Percentiles rank a stretch among this genome's conserved stretches.
Conservation (phyloP, 305 asterid genomes). For the Fraxinus xanthoxyloides region DNA sequence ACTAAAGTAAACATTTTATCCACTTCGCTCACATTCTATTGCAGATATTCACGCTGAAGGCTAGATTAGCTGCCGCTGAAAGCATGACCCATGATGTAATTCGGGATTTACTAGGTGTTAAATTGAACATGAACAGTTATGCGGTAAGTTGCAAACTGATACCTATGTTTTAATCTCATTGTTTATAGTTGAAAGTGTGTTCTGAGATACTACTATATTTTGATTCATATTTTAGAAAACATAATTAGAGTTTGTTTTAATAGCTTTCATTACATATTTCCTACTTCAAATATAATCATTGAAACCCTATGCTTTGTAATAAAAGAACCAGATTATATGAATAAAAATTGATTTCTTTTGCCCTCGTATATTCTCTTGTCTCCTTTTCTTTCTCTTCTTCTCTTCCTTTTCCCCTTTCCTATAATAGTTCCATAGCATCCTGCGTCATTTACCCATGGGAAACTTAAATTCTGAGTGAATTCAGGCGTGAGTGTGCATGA, state of each 20-base stretch:
- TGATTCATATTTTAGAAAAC: not conserved
- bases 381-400: not conserved
- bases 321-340: not conserved
- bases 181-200: slow-evolving; percentile 1
- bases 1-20: slow-evolving; percentile 11
- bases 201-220: not conserved
- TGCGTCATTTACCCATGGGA: slow-evolving; percentile 1
- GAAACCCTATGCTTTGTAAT: not conserved
- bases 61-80: slow-evolving; percentile 86
- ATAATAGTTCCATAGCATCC: not conserved
- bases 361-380: not conserved
- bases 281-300: not conserved
- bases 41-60: slow-evolving; percentile 90
- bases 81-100: slow-evolving; percentile 99
- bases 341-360: not conserved
- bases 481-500: not conserved
- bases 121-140: slow-evolving; percentile 82
- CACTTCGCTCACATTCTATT: slow-evolving; percentile 18
- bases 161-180: not conserved
- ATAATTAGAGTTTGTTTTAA: not conserved
- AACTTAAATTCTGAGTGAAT: slow-evolving; percentile 7
- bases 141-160: slow-evolving; percentile 55
- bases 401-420: not conserved
- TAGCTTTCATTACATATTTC: not conserved
- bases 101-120: slow-evolving; percentile 88